Evolutionary conservation across 176 grass and related monocot species (phyloP).

Genomic region (Microstegium vimineum): DNA sequence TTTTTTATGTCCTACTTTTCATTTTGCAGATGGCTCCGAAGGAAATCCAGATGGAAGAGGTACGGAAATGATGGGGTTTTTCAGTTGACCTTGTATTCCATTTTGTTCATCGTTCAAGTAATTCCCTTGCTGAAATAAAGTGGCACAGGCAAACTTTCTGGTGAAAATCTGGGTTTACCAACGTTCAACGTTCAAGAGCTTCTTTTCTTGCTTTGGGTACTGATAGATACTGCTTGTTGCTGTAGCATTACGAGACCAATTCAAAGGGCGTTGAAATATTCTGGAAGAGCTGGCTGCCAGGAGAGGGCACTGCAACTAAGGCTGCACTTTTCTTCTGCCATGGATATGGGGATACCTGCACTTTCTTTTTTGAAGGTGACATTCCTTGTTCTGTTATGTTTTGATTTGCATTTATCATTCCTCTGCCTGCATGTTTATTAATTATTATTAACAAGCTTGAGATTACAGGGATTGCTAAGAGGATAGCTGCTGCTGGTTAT

Average conservation of each 20-base stretch:
- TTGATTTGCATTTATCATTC: conserved; percentile 11
- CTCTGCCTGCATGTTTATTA: conserved; percentile 4
- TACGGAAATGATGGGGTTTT: conserved; percentile 22
- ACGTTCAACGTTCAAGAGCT: no score
- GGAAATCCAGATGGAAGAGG: conserved; percentile 84
- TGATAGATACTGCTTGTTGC: background rate
- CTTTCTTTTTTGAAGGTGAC: conserved; percentile 96
- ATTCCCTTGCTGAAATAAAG: conserved; percentile 22
- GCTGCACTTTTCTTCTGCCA: conserved; percentile 96
- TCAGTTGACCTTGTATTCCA: conserved; percentile 28
- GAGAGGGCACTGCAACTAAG: conserved; percentile 50
- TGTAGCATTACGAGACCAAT: conserved; percentile 77
- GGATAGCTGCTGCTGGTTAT: conserved; percentile 76
- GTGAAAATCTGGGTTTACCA: conserved; percentile 12
- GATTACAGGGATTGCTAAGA: conserved; percentile 75
- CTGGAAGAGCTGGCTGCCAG: conserved; percentile 95
- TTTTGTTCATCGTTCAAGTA: conserved; percentile 39
- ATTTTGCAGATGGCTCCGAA: conserved; percentile 68
- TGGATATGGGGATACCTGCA: conserved; percentile 93
- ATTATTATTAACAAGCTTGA: conserved; percentile 28
- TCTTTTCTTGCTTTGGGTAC: background rate
- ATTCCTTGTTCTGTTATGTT: conserved; percentile 16
- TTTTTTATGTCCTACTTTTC: conserved; percentile 5
- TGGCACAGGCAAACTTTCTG: background rate
- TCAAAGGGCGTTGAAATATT: conserved; percentile 94